Conservation (phyloP, 192 early-diverging fungal species). For the Physocladia obscura region DNA sequence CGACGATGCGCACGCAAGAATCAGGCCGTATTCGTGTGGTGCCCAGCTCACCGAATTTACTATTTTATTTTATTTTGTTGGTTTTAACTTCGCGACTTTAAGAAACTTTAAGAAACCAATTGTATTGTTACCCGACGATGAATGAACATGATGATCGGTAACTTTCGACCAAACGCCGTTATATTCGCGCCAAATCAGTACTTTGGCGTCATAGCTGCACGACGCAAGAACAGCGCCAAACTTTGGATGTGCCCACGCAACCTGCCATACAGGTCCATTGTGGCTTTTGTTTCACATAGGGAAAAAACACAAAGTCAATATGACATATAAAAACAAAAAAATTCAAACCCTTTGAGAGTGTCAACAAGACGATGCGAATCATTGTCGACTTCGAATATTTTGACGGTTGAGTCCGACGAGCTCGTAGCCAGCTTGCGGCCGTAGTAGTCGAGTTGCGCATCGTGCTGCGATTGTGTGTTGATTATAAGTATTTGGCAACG, state of each 20-base stretch:
- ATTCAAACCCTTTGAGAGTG: constrained; percentile 63
- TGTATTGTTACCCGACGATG: constrained; percentile 89
- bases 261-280: constrained; percentile 98
- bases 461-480: constrained; percentile 57
- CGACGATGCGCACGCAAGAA: constrained; percentile 88
- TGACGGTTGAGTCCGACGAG: constrained; percentile 93
- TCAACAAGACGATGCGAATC: constrained; percentile 66
- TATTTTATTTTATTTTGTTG: constrained; percentile 25
- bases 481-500: too few relatives aligned
- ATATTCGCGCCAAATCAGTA: constrained; percentile 94
- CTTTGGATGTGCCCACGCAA: constrained; percentile 98
- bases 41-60: constrained; percentile 98
- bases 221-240: constrained; percentile 94
- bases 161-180: constrained; percentile 76
- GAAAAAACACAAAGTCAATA: background rate
- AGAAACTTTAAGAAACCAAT: background rate
- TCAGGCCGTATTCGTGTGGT: constrained; percentile 92
- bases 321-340: background rate
- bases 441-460: constrained; percentile 81
- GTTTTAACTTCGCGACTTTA: background rate
- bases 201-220: constrained; percentile 93
- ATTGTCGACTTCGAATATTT: constrained; percentile 87
- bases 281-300: constrained; percentile 57
- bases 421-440: constrained; percentile 93
- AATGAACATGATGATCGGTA: constrained; percentile 84